Base-by-base conservation (phyloP, 1,284 basidiomycete species). In the Lentinula novae-zelandiae region DNA sequence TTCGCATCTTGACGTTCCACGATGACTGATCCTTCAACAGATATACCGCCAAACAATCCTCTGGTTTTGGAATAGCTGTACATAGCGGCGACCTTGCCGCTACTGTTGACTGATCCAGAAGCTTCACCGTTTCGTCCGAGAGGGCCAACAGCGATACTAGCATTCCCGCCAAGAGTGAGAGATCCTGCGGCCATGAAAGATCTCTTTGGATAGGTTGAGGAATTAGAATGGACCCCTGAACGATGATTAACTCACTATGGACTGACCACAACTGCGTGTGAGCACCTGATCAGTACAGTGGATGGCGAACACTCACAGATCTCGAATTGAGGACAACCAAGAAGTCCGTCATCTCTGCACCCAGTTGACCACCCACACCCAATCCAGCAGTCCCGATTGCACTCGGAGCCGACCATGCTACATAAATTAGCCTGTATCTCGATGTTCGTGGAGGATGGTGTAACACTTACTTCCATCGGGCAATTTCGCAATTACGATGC, bases 101-200 rank as follows among this genome's bases (percentile, higher is more conserved):
- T 92, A 0, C 92, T 84, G 70, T 90, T 98, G 59, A 99, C 68
- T 0, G 93, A 82, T 13, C 95, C 96, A 20, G 88, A 83, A 1
- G 95, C 97, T 76, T 98, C 96, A 12, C 96, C 95, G 66, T 95
- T 97, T 42, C 96, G 86, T 20, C 96, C 96, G 0, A 99, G 76
- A 0, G 96, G 96, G 1, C 97, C 96, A 0, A 98, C 82, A 6
- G 96, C 96, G 58, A 99, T 77, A 63, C 92, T 94, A 72, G 96
- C 79, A 71, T 96, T 96, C n/a, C 95, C 95, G 31, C 95, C 95
- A 5, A 98, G 78, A 10, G 93, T 97, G 51, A 99, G 73, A 5
- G 90, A 94, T 4, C 97, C 96, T 10, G 95, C 90, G 12, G 93
- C 84, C 96, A 98, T 99, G 76, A 99, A 99, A 0, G 90, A 90